phyloP scores from a whole-genome alignment of 1,284 basidiomycete genomes.

The Cutaneotrichosporon spelunceum region DNA sequence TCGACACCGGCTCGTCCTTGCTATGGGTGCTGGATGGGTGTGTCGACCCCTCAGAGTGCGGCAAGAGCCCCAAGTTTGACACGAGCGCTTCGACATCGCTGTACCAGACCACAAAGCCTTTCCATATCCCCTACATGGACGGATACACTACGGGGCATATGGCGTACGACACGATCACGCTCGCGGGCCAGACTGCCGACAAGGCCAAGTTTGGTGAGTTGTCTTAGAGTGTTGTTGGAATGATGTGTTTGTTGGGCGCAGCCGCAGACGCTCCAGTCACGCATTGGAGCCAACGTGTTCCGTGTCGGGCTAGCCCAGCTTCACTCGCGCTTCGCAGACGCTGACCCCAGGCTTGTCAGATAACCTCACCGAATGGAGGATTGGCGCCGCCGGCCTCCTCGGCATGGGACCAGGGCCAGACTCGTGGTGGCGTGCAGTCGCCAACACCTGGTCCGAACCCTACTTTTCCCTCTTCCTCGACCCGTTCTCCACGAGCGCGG shows the following conservation, averaged over 20 bases:
- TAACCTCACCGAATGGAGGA: constrained; percentile 3
- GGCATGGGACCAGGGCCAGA: neutral
- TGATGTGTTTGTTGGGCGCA: neutral
- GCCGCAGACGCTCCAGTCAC: neutral
- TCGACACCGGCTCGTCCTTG: constrained; percentile 61
- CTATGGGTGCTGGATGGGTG: constrained; percentile 50
- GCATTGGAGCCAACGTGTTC: no score
- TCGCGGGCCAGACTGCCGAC: neutral
- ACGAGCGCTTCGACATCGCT: constrained; percentile 26
- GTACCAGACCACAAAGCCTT: constrained; percentile 35
- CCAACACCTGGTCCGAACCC: neutral
- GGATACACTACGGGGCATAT: constrained; percentile 1
- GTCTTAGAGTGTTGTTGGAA: no score
- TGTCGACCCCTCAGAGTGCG: constrained; percentile 22
- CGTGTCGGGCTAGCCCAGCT: no score
- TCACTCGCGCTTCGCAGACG: neutral
- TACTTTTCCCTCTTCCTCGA: constrained; percentile 7
- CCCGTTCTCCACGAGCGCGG: neutral
- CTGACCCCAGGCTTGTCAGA: constrained; percentile 2
- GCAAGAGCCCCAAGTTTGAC: constrained; percentile 23
- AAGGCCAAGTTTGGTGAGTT: neutral
- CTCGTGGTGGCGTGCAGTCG: neutral
- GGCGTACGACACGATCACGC: constrained; percentile 1
- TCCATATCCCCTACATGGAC: constrained; percentile 1
- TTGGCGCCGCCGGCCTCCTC: constrained; percentile 53